Conservation (phyloP, 768 basidiomycete species). For the Trametes maxima region DNA sequence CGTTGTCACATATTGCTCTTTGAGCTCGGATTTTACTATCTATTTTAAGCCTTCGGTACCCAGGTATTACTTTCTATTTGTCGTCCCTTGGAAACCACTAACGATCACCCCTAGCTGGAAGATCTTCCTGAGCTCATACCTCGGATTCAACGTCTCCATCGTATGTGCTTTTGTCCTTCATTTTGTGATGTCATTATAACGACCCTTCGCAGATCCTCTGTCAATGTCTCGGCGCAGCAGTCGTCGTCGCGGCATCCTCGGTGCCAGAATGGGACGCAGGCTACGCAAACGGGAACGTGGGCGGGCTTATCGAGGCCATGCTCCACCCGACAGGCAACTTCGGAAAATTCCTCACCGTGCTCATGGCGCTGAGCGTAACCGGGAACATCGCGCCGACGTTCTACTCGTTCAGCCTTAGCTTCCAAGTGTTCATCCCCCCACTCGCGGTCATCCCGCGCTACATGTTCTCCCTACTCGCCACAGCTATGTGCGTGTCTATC, state of each 20-base stretch:
- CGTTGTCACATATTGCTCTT: conserved; percentile 59
- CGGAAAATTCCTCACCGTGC: conserved; percentile 69
- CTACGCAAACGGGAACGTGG: conserved; percentile 56
- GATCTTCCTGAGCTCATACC: conserved; percentile 66
- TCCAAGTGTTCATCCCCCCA: conserved; percentile 69
- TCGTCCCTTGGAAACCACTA: background rate
- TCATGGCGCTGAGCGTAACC: conserved; percentile 75
- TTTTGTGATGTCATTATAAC: background rate
- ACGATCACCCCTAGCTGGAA: conserved; percentile 43
- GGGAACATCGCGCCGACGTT: conserved; percentile 83
- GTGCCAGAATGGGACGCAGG: conserved; percentile 59
- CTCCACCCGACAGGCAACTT: conserved; percentile 63
- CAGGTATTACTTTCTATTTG: conserved; percentile 40
- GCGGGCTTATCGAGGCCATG: conserved; percentile 65
- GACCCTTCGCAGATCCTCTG: conserved; percentile 36
- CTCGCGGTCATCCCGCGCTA: conserved; percentile 65
- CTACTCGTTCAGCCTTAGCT: conserved; percentile 76
- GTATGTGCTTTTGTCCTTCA: conserved; percentile 44
- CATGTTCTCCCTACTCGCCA: conserved; percentile 65
- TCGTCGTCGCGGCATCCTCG: conserved; percentile 55
- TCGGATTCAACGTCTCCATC: conserved; percentile 62
- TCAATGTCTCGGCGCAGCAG: conserved; percentile 69
- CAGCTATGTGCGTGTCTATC: conserved; percentile 55
- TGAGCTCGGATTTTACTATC: conserved; percentile 75
- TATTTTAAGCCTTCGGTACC: conserved; percentile 65